These are phyloP conservation scores for Hymenoscyphus fraxineus DNA, from an alignment of 2,329 filamentous ascomycete genomes.

Conservation along the genomic window DNA sequence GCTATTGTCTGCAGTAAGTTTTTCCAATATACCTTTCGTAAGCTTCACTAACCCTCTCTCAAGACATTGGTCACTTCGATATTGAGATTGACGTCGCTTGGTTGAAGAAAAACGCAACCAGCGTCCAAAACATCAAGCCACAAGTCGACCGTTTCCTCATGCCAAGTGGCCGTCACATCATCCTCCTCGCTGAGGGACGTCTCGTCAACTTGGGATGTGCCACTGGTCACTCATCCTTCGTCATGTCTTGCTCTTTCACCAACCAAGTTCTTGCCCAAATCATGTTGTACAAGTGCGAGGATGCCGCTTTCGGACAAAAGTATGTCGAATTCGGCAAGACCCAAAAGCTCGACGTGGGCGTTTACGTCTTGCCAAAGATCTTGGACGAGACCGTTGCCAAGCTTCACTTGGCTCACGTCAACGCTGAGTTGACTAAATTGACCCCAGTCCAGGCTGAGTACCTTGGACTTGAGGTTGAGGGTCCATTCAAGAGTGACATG, in stretches of 20 bases:
- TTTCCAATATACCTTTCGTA: conserved; percentile 4
- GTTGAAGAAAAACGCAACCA: conserved; percentile 95
- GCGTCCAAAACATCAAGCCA: conserved; percentile 98
- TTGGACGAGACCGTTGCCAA: conserved; percentile 97
- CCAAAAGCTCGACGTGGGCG: conserved; percentile 84
- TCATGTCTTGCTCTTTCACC: conserved; percentile 99
- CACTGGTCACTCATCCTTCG: conserved; percentile 98
- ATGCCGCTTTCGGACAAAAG: conserved; percentile 84
- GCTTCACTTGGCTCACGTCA: conserved; percentile 89
- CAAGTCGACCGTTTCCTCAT: conserved; percentile 98
- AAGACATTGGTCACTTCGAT: conserved; percentile 98
- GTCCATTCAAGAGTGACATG: conserved; percentile 95
- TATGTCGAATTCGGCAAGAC: conserved; percentile 94
- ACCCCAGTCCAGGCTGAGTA: conserved; percentile 88
- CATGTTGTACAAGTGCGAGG: conserved; percentile 90
- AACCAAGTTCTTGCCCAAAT: conserved; percentile 99
- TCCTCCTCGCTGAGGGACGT: conserved; percentile 96
- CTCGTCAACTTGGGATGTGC: conserved; percentile 99
- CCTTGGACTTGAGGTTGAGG: conserved; percentile 78
- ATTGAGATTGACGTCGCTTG: conserved; percentile 99
- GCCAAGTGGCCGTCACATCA: conserved; percentile 91
- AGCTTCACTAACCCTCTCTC: conserved; percentile 19
- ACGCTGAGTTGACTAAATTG: conserved; percentile 88
- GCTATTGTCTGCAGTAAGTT: conserved; percentile 93
- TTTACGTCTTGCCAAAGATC: conserved; percentile 98